Percentiles rank a stretch among this genome's conserved stretches.
Evolutionary conservation across 1,139 yeast species (phyloP).

Genomic region (Protomyces inouyei): DNA sequence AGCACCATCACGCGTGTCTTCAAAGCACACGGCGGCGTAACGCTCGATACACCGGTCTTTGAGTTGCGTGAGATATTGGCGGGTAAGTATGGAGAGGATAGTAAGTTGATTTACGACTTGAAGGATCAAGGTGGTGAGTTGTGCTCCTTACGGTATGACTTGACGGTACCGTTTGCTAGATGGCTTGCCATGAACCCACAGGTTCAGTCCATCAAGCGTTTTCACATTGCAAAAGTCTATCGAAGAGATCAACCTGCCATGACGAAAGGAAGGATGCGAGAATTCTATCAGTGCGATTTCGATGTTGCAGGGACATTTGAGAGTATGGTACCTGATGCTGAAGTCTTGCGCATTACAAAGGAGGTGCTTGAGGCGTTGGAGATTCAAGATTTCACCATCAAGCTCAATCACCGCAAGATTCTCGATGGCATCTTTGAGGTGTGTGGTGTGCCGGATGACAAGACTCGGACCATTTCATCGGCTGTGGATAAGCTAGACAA

Average conservation of each 20-base stretch:
- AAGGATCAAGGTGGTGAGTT: constrained; percentile 99
- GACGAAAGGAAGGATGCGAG: constrained; percentile 99
- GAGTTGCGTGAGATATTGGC: constrained; percentile 91
- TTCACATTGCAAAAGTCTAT: constrained; percentile 95
- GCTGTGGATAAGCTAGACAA: constrained; percentile 94
- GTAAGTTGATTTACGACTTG: constrained; percentile 86
- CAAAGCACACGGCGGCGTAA: constrained; percentile 95
- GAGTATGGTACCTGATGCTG: constrained; percentile 93
- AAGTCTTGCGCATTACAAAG: constrained; percentile 68
- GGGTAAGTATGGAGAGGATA: constrained; percentile 97
- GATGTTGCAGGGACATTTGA: constrained; percentile 93
- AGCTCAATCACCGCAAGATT: constrained; percentile 89
- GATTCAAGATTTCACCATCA: constrained; percentile 79
- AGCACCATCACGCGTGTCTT: constrained; percentile 64
- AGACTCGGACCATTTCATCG: constrained; percentile 84
- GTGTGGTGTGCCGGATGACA: constrained; percentile 91
- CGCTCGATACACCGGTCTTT: constrained; percentile 96
- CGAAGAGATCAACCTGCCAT: constrained; percentile 99
- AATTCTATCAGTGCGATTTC: constrained; percentile 96
- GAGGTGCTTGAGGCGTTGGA: constrained; percentile 83
- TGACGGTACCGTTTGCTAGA: constrained; percentile 96
- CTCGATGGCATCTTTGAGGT: constrained; percentile 92
- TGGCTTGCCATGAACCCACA: constrained; percentile 87
- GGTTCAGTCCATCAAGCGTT: constrained; percentile 80
- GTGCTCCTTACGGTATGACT: constrained; percentile 88